Evolutionary conservation across 345 rosid genomes (phyloP).

Genomic region (Lumnitzera littorea): DNA sequence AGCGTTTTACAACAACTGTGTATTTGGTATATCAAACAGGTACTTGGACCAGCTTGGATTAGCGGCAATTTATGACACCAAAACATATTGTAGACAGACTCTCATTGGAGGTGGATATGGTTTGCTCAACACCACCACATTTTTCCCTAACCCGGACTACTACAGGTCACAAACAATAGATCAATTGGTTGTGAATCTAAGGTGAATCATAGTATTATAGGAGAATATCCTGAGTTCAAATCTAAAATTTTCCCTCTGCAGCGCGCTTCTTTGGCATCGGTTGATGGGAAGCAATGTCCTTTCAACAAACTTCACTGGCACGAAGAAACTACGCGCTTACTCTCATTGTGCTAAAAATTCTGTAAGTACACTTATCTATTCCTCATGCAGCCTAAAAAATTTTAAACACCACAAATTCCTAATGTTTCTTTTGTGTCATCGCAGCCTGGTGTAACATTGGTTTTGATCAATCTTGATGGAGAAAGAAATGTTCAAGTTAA

Average conservation of each 20-base stretch:
- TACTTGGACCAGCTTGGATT: conserved; percentile 58
- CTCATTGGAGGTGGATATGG: conserved; percentile 56
- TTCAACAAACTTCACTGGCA: conserved; percentile 20
- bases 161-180: conserved; percentile 17
- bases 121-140: conserved; percentile 36
- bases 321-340: conserved; percentile 26
- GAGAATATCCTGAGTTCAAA: too few relatives aligned
- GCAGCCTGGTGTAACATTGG: conserved; percentile 38
- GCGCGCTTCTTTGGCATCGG: conserved; percentile 47
- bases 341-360: conserved; percentile 33
- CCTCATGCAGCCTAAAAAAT: background rate
- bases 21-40: conserved; percentile 16
- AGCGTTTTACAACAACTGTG: background rate
- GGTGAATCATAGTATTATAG: too few relatives aligned
- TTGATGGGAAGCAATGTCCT: conserved; percentile 37
- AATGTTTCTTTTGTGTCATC: background rate
- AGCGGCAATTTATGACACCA: conserved; percentile 37
- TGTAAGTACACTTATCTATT: conserved; percentile 1
- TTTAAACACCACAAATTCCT: background rate
- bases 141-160: conserved; percentile 44
- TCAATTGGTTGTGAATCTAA: background rate
- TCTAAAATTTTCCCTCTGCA: background rate
- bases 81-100: conserved; percentile 47
- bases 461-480: conserved; percentile 40
- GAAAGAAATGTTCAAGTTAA: conserved; percentile 15